phyloP scores from a whole-genome alignment of 106 monocot species.

The Amphibolis antarctica region DNA sequence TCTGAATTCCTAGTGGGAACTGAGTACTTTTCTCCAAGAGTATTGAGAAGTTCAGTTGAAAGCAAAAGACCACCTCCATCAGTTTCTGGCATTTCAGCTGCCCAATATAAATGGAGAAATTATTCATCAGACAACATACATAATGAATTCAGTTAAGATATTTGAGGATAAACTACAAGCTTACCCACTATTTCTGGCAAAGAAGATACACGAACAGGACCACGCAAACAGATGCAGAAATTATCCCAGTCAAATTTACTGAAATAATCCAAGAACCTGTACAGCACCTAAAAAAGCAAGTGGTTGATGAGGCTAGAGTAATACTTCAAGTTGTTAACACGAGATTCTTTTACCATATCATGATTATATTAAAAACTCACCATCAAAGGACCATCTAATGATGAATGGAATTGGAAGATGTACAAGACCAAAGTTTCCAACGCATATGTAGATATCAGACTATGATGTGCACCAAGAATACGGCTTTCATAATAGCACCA shows the following conservation, averaged over 20 bases:
- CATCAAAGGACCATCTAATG: conserved; percentile 60
- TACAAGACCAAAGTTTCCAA: conserved; percentile 81
- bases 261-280: conserved; percentile 77
- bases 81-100: conserved; percentile 50
- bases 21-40: conserved; percentile 29
- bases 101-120: conserved; percentile 3
- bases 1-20: conserved; percentile 28
- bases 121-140: background rate
- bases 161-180: background rate
- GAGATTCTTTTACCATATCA: background rate
- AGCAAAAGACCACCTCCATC: conserved; percentile 42
- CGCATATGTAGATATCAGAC: conserved; percentile 89
- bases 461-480: conserved; percentile 92
- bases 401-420: conserved; percentile 75
- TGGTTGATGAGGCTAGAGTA: background rate
- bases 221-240: conserved; percentile 60
- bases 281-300: conserved; percentile 49
- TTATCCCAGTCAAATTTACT: conserved; percentile 86
- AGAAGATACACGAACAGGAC: conserved; percentile 50
- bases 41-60: conserved; percentile 54
- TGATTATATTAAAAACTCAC: conserved; percentile 27
- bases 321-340: background rate
- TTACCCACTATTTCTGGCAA: conserved; percentile 54
- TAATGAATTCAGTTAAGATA: background rate
- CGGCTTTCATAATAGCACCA: conserved; percentile 99